Evolutionary conservation across 2,329 filamentous ascomycete genomes (phyloP).

Genomic region (Neofusicoccum umdonicola): DNA sequence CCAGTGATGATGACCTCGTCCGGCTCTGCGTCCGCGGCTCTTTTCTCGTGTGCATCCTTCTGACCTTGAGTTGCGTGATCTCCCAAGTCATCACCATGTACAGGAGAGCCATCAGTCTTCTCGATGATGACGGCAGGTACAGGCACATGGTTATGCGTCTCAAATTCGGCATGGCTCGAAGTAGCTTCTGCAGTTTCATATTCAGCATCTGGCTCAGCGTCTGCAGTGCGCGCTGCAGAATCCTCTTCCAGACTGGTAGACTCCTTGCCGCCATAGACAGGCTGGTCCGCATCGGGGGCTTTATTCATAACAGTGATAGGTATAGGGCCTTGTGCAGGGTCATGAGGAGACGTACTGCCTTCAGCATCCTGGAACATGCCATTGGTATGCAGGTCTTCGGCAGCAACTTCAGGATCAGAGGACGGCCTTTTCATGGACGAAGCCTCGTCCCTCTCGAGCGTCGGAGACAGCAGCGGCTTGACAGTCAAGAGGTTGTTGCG

Average conservation of each 20-base stretch:
- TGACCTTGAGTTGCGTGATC: conserved; percentile 32
- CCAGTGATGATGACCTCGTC: conserved; percentile 29
- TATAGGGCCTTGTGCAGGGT: conserved; percentile 20
- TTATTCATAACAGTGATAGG: conserved; percentile 28
- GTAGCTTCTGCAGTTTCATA: conserved; percentile 8
- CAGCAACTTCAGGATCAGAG: conserved; percentile 7
- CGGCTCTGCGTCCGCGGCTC: conserved; percentile 34
- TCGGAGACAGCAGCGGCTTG: conserved; percentile 16
- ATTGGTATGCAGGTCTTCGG: background rate
- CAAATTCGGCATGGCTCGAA: background rate
- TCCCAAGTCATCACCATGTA: conserved; percentile 38
- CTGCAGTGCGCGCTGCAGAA: conserved; percentile 24
- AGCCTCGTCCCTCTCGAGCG: background rate
- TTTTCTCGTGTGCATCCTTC: conserved; percentile 33
- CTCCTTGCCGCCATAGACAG: conserved; percentile 23
- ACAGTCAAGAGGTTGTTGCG: conserved; percentile 52
- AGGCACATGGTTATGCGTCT: background rate
- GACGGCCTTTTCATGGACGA: background rate
- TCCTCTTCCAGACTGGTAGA: conserved; percentile 21
- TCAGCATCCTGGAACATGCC: background rate
- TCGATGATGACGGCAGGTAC: conserved; percentile 34
- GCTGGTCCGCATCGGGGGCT: conserved; percentile 23
- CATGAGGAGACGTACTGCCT: conserved; percentile 12
- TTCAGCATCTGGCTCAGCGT: conserved; percentile 24
- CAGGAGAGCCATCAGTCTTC: conserved; percentile 34